Base-by-base conservation (phyloP, 2,329 filamentous ascomycete genomes). In the Calonectria montana region DNA sequence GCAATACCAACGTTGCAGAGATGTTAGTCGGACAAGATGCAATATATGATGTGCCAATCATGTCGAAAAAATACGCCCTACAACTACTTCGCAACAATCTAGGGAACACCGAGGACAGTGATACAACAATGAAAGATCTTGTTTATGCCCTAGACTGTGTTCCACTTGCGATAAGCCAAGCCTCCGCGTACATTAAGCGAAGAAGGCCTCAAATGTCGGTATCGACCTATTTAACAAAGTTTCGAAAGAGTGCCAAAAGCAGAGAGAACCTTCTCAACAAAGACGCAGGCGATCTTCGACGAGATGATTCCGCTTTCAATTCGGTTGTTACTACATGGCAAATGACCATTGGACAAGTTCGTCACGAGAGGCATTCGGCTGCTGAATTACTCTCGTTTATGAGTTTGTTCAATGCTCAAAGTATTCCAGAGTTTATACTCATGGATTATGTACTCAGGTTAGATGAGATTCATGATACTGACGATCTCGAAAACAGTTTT, bases 181-280 rank as follows among this genome's bases (percentile, higher is more conserved):
- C 81, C 1, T 78, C 77, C 1, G 70, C 76, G 3, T 83, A 81
- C 41, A 81, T 50, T 2, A 50, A 27, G 15, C 23, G 25, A 82
- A 71, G 76, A 7, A 37, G 37, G 4, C 78, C 78, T 0, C 72
- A 72, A 1, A 70, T 70, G 18, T 79, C 80, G 0, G 66, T 83
- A 0, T 9, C 65, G 29, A 47, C 65, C 8, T 87, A 86, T 57
- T 67, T 84, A 0, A 43, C 80, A 8, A 43, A 77, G 0, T 78
- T 85, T 23, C 61, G 66, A 2, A 74, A 80, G 29, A 82, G 76
- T 65, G 76, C 82, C 2, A 64, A 72, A n/a, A 77, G 79, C 18
- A 80, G 71, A 50, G 71, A 59, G 0, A 78, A 21, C 13, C 77
- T 83, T 25, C 71, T 83, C 0, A 66, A 79, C 6, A 23, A 71